Percentiles rank a stretch among this genome's conserved stretches.
phyloP scores from a whole-genome alignment of 805 yeast genomes.

The Trichomonascus vanleenenianus region DNA sequence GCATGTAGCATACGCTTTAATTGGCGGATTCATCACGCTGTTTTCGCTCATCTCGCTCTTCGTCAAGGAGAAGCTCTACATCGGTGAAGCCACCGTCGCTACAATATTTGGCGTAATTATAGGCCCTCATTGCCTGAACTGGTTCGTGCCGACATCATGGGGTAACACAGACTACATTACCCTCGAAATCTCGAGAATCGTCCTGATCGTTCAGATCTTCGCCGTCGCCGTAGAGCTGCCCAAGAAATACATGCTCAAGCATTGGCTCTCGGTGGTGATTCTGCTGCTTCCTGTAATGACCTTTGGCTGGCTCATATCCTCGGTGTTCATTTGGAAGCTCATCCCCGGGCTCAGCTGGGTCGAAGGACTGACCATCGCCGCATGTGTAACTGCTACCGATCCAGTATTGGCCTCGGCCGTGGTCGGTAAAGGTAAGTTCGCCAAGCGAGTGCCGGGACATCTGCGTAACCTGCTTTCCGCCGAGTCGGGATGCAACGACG shows the following conservation, averaged over 20 bases:
- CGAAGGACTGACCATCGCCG: slow-evolving; percentile 66
- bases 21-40: slow-evolving; percentile 73
- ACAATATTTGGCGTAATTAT: slow-evolving; percentile 77
- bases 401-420: slow-evolving; percentile 94
- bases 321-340: slow-evolving; percentile 68
- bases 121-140: slow-evolving; percentile 77
- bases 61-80: slow-evolving; percentile 73
- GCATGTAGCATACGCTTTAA: slow-evolving; percentile 80
- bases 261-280: slow-evolving; percentile 69
- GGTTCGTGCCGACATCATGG: slow-evolving; percentile 83
- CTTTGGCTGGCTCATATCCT: slow-evolving; percentile 77
- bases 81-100: slow-evolving; percentile 90
- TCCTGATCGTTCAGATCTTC: slow-evolving; percentile 79
- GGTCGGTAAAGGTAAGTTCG: slow-evolving; percentile 89
- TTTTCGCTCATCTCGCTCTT: slow-evolving; percentile 76
- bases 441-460: slow-evolving; percentile 89
- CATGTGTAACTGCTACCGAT: slow-evolving; percentile 91
- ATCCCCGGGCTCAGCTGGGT: slow-evolving; percentile 68
- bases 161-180: slow-evolving; percentile 79
- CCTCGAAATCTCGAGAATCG: slow-evolving; percentile 73
- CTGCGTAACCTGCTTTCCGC: slow-evolving; percentile 75
- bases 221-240: slow-evolving; percentile 95
- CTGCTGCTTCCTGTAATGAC: slow-evolving; percentile 85
- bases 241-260: slow-evolving; percentile 75
- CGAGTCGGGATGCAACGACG: slow-evolving; percentile 88